phyloP scores from a whole-genome alignment of 305 asterid species.

The Ajuga reptans region DNA sequence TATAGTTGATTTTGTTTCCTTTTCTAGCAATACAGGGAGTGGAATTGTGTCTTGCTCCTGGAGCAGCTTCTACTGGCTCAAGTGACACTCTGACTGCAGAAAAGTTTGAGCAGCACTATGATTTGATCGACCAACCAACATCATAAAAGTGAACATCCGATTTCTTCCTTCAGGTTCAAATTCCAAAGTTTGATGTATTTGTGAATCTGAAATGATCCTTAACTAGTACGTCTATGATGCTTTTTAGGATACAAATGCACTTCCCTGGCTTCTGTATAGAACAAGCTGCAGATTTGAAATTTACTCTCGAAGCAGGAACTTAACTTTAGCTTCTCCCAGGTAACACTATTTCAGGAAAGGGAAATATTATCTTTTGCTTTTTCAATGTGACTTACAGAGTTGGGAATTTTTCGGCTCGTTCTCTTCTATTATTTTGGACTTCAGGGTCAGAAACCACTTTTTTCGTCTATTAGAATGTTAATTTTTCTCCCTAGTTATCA shows the following conservation, averaged over 20 bases:
- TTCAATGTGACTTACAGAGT: neutral
- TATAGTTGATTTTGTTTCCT: too few species aligned
- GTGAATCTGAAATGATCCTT: too few species aligned
- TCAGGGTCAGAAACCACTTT: too few species aligned
- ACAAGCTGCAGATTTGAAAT: too few species aligned
- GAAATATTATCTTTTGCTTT: neutral
- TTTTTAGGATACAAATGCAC: too few species aligned
- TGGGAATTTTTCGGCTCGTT: neutral
- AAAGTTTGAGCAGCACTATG: conserved; percentile 61
- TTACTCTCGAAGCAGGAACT: conserved; percentile 30
- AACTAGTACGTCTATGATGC: too few species aligned
- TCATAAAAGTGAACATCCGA: conserved; percentile 21
- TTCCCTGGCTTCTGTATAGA: too few species aligned
- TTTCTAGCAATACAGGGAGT: conserved; percentile 45
- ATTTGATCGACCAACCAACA: conserved; percentile 50
- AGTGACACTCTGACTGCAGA: conserved; percentile 54
- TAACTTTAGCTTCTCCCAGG: conserved; percentile 47
- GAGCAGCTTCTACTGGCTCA: conserved; percentile 43
- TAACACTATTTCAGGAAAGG: neutral
- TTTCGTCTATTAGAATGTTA: too few species aligned
- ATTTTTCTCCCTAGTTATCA: too few species aligned
- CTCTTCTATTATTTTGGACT: neutral
- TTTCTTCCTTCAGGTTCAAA: too few species aligned
- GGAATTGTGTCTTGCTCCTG: conserved; percentile 57
- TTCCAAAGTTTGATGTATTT: too few species aligned